Base-by-base conservation (phyloP, 177 flowering plant genomes). In the Vitis hybrid region DNA sequence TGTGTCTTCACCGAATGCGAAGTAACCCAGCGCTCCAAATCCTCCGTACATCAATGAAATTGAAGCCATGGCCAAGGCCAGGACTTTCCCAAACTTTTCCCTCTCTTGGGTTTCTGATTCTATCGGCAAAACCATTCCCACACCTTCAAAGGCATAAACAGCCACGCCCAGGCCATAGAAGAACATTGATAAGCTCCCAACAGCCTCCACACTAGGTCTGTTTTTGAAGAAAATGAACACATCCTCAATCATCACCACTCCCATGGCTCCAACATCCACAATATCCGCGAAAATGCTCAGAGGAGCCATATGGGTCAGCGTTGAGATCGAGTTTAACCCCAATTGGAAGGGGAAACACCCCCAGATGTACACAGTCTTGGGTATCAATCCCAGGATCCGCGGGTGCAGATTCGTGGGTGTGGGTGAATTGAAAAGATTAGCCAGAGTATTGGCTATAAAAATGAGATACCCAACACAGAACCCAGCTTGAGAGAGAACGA, bases 1-100 rank as follows among this genome's bases (percentile, higher is more conserved):
- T 2, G 95, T 90, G 8, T 82, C 86, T 2, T 73, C 83, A 3
- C 97, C 97, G 69, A 85, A 92, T 1, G 97, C 97, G 59, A 90
- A 77, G 80, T 92, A 92, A 60, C 97, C 95, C 72, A 92, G 71
- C 3, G 49, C 80, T 31, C 97, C 97, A 76, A 92, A 92, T 4
- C 64, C 70, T 8, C 77, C 91, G 71, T 83, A 90, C 80, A 89
- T 73, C 18, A 83, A 33, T 49, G 91, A 66, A 20, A 90, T 90
- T 70, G 87, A 82, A 1, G 60, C 73, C 90, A 92, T 86, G 3
- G 89, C 64, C 47, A 80, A 51, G 1, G 75, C 90, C 61, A 92
- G 54, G 1, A 75, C 63, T 33, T 62, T 83, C 20, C 92, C 90
- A 65, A 86, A 90, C 15, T 78, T 85, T 1, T 71, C 68, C 75